Evolutionary conservation across 2,329 filamentous ascomycete species (phyloP).

Genomic region (Diaporthe sp.): DNA sequence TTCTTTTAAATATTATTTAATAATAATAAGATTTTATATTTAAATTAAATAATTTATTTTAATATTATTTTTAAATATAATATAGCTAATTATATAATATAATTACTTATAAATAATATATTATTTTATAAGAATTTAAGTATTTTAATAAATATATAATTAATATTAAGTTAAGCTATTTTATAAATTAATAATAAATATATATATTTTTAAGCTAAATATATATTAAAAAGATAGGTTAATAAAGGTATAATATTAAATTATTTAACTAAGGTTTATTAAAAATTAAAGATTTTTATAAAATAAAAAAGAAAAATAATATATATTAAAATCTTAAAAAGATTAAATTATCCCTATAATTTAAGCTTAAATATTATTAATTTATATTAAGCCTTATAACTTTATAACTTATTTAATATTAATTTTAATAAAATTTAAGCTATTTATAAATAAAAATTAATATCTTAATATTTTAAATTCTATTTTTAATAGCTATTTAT

Average conservation of each 20-base stretch:
- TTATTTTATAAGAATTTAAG: too few species aligned
- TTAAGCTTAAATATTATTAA: too few species aligned
- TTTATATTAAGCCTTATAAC: neutral
- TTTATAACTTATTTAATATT: neutral
- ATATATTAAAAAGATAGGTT: too few species aligned
- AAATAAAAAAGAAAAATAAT: neutral
- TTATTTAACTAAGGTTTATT: too few species aligned
- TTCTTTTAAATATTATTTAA: neutral
- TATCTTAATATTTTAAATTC: neutral
- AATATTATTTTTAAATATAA: too few species aligned
- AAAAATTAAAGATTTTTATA: neutral
- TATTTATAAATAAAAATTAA: neutral
- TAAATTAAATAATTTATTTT: fast-evolving
- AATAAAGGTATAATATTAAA: too few species aligned
- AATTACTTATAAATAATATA: too few species aligned
- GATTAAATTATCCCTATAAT: neutral
- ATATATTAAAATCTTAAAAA: neutral
- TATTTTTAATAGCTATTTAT: neutral
- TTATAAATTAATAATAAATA: too few species aligned
- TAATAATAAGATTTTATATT: too few species aligned
- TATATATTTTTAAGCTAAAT: too few species aligned
- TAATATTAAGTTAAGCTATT: neutral
- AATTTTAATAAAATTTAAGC: neutral
- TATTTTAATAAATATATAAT: neutral
- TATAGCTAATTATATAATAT: too few species aligned